Base-by-base conservation (phyloP, 2,329 filamentous ascomycete genomes). In the Cyphellophora europaea region DNA sequence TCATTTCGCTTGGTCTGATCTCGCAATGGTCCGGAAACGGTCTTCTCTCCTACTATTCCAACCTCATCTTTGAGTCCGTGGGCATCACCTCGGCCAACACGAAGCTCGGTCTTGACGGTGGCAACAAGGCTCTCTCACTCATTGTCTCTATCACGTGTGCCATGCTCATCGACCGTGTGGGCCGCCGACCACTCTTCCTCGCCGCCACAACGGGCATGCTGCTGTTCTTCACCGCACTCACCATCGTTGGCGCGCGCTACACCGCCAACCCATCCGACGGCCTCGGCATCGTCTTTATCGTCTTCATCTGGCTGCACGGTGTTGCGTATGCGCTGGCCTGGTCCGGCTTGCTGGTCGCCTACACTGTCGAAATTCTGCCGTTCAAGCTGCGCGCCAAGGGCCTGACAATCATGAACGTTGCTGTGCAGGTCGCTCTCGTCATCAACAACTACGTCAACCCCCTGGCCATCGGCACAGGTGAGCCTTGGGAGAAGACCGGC, bases 11-110 rank as follows among this genome's bases (percentile, higher is more conserved):
- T 3, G 71, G 71, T 35, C 55, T 71, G 38, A 74, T 74, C 55
- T 66, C 65, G 4, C 72, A 76, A 41, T 75, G 69, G 68, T 67
- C 61, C 33, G 72, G 71, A 21, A 72, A 72, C 37, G 55, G 49
- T 0, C 38, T 65, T 0, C 49, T 64, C 11, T 54, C 49, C 1
- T 64, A 64, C 44, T 65, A 62, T 34, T 48, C 64, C 15, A 45
- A 48, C 14, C 41, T 53, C 15, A 53, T 64, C 15, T 50, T 64
- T 6, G 45, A 58, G 27, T 49, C 45, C 1, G 51, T 62, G 10
- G 58, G 59, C 4, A 56, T 63, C 38, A 59, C 51, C 1, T 45
- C 55, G 11, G 38, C 54, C 3, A 47, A 53, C 14, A 51, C 50
- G 2, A 61, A 66, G 47, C 54, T 54, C 5, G 41, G 58, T 12